Base-by-base conservation (phyloP, 208 protist genomes). In the Strigomonas oncopelti region DNA sequence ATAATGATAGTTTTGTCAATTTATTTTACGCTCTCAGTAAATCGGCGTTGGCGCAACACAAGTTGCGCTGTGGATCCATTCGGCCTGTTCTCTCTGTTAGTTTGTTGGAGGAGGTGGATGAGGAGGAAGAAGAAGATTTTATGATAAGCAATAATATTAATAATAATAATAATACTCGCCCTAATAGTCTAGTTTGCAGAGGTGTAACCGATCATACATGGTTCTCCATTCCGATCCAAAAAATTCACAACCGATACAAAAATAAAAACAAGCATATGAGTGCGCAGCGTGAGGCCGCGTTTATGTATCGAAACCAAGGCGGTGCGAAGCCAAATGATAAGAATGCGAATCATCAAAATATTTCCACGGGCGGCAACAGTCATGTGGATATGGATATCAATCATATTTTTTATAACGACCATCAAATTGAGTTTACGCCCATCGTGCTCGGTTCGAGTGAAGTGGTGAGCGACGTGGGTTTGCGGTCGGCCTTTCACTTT, bases 151-250 rank as follows among this genome's bases (percentile, higher is more conserved):
- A n/a, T n/a, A n/a, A n/a, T n/a, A n/a, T n/a, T n/a, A n/a, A n/a
- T n/a, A n/a, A n/a, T n/a, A n/a, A n/a, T n/a, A n/a, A 4, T 42
- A 11, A 14, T 42, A 11, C 34, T 4, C 7, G 34, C 34, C 7
- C 34, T 4, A 11, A 4, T 4, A 11, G 7, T 4, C 34, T 42
- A 11, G 34, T 42, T 58, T 91, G 85, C 53, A 74, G 80, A 28
- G 83, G 76, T 9, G 69, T 91, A n/a, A 31, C 84, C 29, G 82
- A 91, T 57, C 85, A 91, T 75, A 83, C 82, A 18, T 91, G 85
- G 83, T 63, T 84, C 34, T 81, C 79, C 16, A 61, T 88, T 38
- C 79, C 77, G 7, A 75, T 91, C n/a, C 83, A 91, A 62, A 42
- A 42, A 42, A 42, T 42, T 42, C 34, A 42, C 34, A 42, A 42